Percentiles rank a stretch among this genome's conserved stretches.
Conservation (phyloP, 331 rosid genomes). For the Saraca asoca region DNA sequence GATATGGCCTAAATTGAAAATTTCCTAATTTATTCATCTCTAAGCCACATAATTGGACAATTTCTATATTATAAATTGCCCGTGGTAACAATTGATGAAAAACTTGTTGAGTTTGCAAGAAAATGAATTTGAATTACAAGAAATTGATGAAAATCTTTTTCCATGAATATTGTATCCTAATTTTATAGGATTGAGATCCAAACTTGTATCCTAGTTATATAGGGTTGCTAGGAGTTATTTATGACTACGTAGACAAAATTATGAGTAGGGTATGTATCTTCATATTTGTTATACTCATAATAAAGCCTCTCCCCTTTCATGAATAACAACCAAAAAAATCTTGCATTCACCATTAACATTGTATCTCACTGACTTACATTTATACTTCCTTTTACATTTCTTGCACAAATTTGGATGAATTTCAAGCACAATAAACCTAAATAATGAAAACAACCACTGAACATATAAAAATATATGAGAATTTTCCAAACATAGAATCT, state of each 20-base stretch:
- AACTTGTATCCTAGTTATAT: constrained; percentile 40
- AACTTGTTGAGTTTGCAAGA: constrained; percentile 38
- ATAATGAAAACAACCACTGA: constrained; percentile 6
- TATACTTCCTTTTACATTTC: constrained; percentile 79
- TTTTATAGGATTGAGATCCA: constrained; percentile 15
- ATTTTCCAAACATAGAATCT: constrained; percentile 18
- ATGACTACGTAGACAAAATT: constrained; percentile 61
- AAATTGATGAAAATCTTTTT: constrained; percentile 39
- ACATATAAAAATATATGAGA: background rate
- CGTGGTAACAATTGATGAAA: constrained; percentile 25
- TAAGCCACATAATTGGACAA: constrained; percentile 43
- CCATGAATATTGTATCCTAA: too few relatives aligned
- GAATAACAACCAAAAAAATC: constrained; percentile 77
- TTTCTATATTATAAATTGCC: constrained; percentile 44
- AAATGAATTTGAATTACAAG: constrained; percentile 39
- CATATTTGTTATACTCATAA: constrained; percentile 80
- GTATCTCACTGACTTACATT: constrained; percentile 84
- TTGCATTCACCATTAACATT: constrained; percentile 65
- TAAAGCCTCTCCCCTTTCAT: constrained; percentile 88
- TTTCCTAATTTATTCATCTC: constrained; percentile 39
- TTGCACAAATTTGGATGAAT: constrained; percentile 53
- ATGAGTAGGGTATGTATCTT: constrained; percentile 75
- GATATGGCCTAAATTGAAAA: constrained; percentile 31
- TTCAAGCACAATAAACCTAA: constrained; percentile 35
- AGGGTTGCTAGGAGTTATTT: constrained; percentile 38